Percentiles rank a stretch among this genome's conserved stretches.
phyloP scores from a whole-genome alignment of 495 filamentous ascomycete species.

The Friedmanniomyces endolithicus region DNA sequence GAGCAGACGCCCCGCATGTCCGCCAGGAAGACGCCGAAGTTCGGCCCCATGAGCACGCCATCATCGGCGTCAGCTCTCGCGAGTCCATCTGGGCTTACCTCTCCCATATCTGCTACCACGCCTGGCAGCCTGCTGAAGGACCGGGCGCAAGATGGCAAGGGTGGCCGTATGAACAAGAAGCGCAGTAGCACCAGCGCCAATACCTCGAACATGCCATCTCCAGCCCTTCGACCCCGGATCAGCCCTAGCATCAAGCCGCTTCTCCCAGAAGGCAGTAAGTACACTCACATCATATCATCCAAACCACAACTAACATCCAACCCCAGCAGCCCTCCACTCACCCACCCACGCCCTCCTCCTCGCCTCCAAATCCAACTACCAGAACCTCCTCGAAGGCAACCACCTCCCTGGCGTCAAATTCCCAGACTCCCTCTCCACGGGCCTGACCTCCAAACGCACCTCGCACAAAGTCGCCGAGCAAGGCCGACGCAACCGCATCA shows the following conservation, averaged over 20 bases:
- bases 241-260: conserved; percentile 89
- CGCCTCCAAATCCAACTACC: conserved; percentile 92
- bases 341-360: conserved; percentile 74
- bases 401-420: conserved; percentile 82
- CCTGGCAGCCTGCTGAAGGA: conserved; percentile 10
- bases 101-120: conserved; percentile 14
- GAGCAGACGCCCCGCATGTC: conserved; percentile 26
- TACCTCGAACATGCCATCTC: conserved; percentile 64
- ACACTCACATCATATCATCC: not conserved
- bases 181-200: conserved; percentile 45
- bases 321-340: conserved; percentile 38
- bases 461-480: conserved; percentile 98
- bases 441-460: conserved; percentile 89
- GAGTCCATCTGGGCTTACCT: conserved; percentile 1
- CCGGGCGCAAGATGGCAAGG: conserved; percentile 24
- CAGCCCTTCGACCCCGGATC: conserved; percentile 81
- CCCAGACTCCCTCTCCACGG: conserved; percentile 78
- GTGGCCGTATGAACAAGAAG: conserved; percentile 44
- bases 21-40: conserved; percentile 29
- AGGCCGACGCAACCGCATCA: conserved; percentile 87
- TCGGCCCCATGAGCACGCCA: conserved; percentile 23
- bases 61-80: conserved; percentile 20
- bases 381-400: conserved; percentile 90
- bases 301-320: conserved; percentile 2
- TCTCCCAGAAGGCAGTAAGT: conserved; percentile 61